Evolutionary conservation across 306 rosid species (phyloP).

Genomic region (Elaeagnus macrophylla): DNA sequence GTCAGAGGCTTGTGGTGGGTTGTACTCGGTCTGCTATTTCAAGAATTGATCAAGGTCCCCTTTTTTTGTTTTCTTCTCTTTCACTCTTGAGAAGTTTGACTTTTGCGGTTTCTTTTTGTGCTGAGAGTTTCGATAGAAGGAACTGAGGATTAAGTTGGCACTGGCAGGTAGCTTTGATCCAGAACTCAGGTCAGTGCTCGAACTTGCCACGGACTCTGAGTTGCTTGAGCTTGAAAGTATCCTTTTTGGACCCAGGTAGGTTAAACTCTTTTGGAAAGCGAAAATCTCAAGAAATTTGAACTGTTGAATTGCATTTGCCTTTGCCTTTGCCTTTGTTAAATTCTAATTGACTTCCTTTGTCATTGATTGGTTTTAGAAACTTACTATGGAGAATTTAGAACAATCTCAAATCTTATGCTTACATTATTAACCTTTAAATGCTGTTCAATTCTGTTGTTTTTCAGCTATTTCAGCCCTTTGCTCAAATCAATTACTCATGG

Average conservation of each 20-base stretch:
- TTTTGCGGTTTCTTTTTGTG: neutral
- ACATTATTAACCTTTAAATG: neutral
- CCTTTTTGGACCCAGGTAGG: slow-evolving; percentile 77
- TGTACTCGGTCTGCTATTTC: slow-evolving; percentile 39
- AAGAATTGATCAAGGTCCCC: slow-evolving; percentile 30
- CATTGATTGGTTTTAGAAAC: too few species aligned
- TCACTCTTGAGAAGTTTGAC: slow-evolving; percentile 3
- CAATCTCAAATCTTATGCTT: too few species aligned
- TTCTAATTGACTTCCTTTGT: too few species aligned
- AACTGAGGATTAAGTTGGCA: slow-evolving; percentile 13
- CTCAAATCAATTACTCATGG: slow-evolving; percentile 56
- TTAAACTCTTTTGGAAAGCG: too few species aligned
- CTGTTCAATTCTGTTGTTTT: slow-evolving; percentile 12
- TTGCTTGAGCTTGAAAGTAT: slow-evolving; percentile 66
- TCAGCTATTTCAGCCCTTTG: slow-evolving; percentile 92
- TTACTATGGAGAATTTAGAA: too few species aligned
- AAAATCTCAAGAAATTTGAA: too few species aligned
- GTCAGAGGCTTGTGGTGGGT: slow-evolving; percentile 32
- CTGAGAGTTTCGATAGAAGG: neutral
- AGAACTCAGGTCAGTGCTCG: slow-evolving; percentile 64
- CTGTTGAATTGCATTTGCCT: too few species aligned
- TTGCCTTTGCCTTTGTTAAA: too few species aligned
- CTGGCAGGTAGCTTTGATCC: slow-evolving; percentile 51
- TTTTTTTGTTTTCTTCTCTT: neutral
- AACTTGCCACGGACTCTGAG: slow-evolving; percentile 77